Evolutionary conservation across 225 moss, liverwort and hornwort genomes (phyloP).

Genomic region (Ulota crispa): DNA sequence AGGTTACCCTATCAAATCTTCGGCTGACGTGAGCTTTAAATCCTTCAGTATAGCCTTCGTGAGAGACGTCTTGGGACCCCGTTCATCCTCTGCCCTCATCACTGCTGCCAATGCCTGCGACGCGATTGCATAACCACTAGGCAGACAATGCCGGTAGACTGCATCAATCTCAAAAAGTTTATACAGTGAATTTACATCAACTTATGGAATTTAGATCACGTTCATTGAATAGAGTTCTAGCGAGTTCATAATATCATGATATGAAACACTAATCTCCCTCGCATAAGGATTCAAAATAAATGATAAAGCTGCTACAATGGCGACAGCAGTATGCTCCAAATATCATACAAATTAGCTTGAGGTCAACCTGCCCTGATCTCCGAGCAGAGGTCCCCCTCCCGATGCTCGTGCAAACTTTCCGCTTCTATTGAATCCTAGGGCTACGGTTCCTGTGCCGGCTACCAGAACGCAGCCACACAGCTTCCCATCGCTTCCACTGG

Average conservation of each 20-base stretch:
- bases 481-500: conserved; percentile 74
- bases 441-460: conserved; percentile 86
- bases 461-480: conserved; percentile 87
- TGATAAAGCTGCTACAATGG: neutral
- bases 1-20: conserved; percentile 79
- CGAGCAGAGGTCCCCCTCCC: conserved; percentile 80
- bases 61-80: conserved; percentile 77
- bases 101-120: conserved; percentile 83
- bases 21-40: conserved; percentile 59
- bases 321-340: conserved; percentile 9
- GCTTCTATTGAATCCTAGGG: conserved; percentile 69
- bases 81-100: conserved; percentile 87
- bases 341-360: conserved; percentile 7
- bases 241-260: conserved; percentile 12
- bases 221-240: neutral
- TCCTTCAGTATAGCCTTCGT: conserved; percentile 64
- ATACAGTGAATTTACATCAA: neutral
- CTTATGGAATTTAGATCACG: neutral
- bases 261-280: neutral
- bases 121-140: conserved; percentile 89
- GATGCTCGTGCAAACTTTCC: conserved; percentile 77
- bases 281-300: neutral
- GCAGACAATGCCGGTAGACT: conserved; percentile 24
- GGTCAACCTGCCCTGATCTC: conserved; percentile 84
- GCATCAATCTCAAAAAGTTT: conserved; percentile 32